Conservation (phyloP, 345 rosid genomes). For the Eutrema heterophyllum region DNA sequence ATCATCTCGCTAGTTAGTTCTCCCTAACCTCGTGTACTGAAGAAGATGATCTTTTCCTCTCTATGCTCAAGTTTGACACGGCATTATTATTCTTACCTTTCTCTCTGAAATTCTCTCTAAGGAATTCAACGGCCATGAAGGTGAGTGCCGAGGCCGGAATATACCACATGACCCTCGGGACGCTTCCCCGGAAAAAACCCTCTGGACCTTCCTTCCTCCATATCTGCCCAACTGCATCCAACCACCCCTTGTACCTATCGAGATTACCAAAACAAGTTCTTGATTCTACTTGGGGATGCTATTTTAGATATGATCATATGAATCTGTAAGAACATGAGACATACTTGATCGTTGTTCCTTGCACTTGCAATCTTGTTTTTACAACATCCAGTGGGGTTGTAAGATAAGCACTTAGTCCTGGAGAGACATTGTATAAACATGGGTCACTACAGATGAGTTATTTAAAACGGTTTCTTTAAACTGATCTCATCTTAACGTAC, state of each 20-base stretch:
- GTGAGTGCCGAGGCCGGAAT: conserved; percentile 94
- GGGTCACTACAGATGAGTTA: background rate
- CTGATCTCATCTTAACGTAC: conserved; percentile 41
- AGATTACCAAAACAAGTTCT: background rate
- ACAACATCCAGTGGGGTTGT: conserved; percentile 89
- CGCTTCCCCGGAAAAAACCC: conserved; percentile 83
- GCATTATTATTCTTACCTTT: conserved; percentile 20
- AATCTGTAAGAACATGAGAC: background rate
- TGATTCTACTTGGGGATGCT: background rate
- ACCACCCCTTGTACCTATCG: conserved; percentile 75
- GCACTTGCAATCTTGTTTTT: conserved; percentile 94
- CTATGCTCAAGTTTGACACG: conserved; percentile 43
- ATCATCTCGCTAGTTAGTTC: conserved; percentile 17
- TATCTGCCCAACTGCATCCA: conserved; percentile 61
- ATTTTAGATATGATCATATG: background rate
- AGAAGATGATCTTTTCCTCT: conserved; percentile 42
- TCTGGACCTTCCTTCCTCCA: conserved; percentile 66
- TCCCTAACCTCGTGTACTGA: conserved; percentile 41
- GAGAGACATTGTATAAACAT: background rate
- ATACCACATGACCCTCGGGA: conserved; percentile 91
- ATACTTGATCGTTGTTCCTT: conserved; percentile 76
- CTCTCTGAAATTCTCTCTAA: conserved; percentile 66
- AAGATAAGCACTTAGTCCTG: conserved; percentile 87
- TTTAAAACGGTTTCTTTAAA: background rate
- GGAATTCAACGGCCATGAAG: conserved; percentile 95